These are phyloP conservation scores for Aspergillus ruber DNA, from an alignment of 2,329 filamentous ascomycete genomes.

Conservation along the genomic window DNA sequence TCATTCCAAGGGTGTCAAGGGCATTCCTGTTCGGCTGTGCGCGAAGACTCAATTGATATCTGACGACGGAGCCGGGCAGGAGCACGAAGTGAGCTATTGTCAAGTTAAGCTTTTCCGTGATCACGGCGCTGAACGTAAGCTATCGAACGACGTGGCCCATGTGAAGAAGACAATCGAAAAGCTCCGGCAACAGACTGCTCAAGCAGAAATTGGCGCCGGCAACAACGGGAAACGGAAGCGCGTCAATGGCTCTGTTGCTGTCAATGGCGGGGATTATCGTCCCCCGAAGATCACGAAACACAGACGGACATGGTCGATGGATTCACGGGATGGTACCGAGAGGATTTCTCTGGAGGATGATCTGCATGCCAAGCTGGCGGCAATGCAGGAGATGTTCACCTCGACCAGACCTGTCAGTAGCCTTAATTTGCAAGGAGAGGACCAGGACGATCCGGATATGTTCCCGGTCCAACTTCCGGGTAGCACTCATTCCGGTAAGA, in stretches of 20 bases:
- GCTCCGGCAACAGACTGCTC: constrained; percentile 84
- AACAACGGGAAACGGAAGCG: constrained; percentile 57
- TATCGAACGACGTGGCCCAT: constrained; percentile 89
- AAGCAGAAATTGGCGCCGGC: constrained; percentile 58
- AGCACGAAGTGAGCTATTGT: constrained; percentile 67
- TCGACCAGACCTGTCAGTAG: constrained; percentile 39
- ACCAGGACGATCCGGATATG: constrained; percentile 40
- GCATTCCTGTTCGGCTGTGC: constrained; percentile 87
- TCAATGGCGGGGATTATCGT: constrained; percentile 46
- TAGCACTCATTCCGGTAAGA: constrained; percentile 25
- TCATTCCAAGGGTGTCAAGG: constrained; percentile 97
- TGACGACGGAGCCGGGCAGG: constrained; percentile 33
- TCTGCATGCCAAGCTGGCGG: constrained; percentile 37
- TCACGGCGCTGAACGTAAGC: constrained; percentile 88
- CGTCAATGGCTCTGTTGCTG: constrained; percentile 46
- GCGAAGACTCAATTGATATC: constrained; percentile 73
- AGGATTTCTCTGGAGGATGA: constrained; percentile 39
- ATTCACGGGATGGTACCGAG: constrained; percentile 52
- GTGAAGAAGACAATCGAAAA: constrained; percentile 97
- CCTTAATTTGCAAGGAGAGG: constrained; percentile 38
- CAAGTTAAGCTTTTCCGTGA: constrained; percentile 97
- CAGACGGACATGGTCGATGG: constrained; percentile 92
- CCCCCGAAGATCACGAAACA: constrained; percentile 84
- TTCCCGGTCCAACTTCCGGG: constrained; percentile 35
- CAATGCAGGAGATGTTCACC: constrained; percentile 43